phyloP scores from a whole-genome alignment of 2,329 filamentous ascomycete genomes.

The Phialophora macrospora region DNA sequence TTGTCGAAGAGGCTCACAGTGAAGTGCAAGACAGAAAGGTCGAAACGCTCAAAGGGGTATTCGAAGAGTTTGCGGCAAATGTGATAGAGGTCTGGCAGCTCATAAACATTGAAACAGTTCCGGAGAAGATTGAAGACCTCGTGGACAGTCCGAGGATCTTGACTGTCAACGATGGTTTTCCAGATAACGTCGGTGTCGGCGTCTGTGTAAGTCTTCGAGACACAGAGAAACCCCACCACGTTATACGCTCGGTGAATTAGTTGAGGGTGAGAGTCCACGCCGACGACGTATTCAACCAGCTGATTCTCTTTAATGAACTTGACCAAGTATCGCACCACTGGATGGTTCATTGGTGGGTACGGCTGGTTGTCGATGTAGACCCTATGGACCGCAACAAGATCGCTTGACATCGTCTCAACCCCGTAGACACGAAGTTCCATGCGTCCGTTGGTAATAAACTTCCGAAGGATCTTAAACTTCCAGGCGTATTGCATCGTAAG shows the following conservation, averaged over 20 bases:
- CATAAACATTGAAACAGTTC: constrained; percentile 54
- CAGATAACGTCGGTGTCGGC: constrained; percentile 80
- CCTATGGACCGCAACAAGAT: constrained; percentile 71
- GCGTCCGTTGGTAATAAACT: constrained; percentile 78
- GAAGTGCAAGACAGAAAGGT: constrained; percentile 64
- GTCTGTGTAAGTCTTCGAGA: constrained; percentile 73
- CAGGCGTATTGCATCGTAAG: constrained; percentile 59
- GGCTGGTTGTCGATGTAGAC: constrained; percentile 51
- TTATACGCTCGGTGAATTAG: constrained; percentile 81
- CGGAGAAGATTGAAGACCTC: constrained; percentile 73
- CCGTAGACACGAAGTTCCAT: constrained; percentile 89
- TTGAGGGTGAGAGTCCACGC: constrained; percentile 89
- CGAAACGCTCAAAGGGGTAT: constrained; percentile 68
- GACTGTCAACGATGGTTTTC: constrained; percentile 78
- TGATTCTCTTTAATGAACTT: constrained; percentile 70
- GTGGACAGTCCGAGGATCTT: constrained; percentile 82
- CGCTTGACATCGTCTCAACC: constrained; percentile 72
- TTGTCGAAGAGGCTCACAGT: constrained; percentile 63
- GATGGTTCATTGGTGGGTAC: constrained; percentile 50
- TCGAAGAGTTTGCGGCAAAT: constrained; percentile 72
- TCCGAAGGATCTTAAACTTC: constrained; percentile 71
- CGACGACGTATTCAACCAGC: constrained; percentile 84
- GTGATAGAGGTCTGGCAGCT: constrained; percentile 57
- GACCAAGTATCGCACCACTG: constrained; percentile 70
- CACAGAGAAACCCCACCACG: constrained; percentile 83